Percentiles rank a stretch among this genome's conserved stretches.
Conservation (phyloP, 345 rosid species). For the Carallia brachiata region DNA sequence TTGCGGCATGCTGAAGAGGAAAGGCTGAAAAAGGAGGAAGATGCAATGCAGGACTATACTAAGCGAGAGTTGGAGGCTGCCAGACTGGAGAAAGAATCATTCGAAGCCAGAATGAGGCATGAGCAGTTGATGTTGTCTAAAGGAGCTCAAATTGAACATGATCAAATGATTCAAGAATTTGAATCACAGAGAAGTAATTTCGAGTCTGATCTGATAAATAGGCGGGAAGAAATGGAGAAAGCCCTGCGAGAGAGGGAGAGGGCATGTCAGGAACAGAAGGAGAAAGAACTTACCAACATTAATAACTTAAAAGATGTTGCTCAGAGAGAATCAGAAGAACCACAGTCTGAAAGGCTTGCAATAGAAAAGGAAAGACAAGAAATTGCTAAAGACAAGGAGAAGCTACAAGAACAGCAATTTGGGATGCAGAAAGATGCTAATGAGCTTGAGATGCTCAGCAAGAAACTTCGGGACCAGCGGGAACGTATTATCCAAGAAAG, state of each 20-base stretch:
- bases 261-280: conserved; percentile 45
- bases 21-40: conserved; percentile 59
- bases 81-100: conserved; percentile 60
- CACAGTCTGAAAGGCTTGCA: conserved; percentile 40
- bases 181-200: conserved; percentile 47
- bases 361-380: conserved; percentile 51
- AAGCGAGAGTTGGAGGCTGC: conserved; percentile 53
- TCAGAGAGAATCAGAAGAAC: conserved; percentile 52
- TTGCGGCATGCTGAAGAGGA: conserved; percentile 42
- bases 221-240: conserved; percentile 54
- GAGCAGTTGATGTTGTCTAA: conserved; percentile 55
- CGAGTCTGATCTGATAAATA: conserved; percentile 42
- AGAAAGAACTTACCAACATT: conserved; percentile 42
- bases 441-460: conserved; percentile 58
- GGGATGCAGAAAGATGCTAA: conserved; percentile 61
- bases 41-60: conserved; percentile 40
- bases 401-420: conserved; percentile 49
- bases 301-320: conserved; percentile 44
- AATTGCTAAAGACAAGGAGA: conserved; percentile 43
- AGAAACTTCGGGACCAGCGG: conserved; percentile 52
- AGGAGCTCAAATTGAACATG: conserved; percentile 47
- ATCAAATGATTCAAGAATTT: conserved; percentile 53
- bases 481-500: conserved; percentile 49
- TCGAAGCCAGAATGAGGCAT: conserved; percentile 59
- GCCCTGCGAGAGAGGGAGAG: conserved; percentile 40